Conservation (phyloP, 768 basidiomycete species). For the Collybia sordida region DNA sequence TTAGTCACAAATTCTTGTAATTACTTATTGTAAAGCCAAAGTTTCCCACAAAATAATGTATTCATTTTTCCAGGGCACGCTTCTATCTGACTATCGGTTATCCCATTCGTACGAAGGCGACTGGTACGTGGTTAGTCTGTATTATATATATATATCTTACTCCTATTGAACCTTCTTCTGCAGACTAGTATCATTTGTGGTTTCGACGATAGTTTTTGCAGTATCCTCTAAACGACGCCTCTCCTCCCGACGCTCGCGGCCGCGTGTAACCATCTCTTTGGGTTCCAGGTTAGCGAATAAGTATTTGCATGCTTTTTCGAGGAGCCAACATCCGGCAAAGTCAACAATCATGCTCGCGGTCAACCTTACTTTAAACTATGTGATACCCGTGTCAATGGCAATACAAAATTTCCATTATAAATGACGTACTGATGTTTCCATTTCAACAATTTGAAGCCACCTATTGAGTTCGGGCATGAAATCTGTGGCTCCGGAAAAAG, state of each 20-base stretch:
- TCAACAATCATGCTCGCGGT: constrained; percentile 84
- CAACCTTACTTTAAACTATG: constrained; percentile 87
- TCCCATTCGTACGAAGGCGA: no score
- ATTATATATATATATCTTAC: no score
- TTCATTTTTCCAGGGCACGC: no score
- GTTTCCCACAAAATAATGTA: no score
- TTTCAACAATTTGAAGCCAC: constrained; percentile 96
- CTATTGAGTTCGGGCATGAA: constrained; percentile 93
- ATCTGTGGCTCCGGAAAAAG: constrained; percentile 91
- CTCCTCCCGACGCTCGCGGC: constrained; percentile 78
- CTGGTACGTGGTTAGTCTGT: no score
- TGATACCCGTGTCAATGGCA: neutral
- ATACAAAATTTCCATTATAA: neutral
- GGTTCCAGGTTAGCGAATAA: constrained; percentile 89
- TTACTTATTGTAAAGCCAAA: no score
- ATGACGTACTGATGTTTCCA: constrained; percentile 67
- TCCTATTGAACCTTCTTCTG: constrained; percentile 22
- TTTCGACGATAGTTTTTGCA: neutral
- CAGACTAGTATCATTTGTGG: constrained; percentile 4
- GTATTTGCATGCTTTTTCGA: constrained; percentile 81
- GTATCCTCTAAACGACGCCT: constrained; percentile 40
- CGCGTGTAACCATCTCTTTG: constrained; percentile 79
- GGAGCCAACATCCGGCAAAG: constrained; percentile 83
- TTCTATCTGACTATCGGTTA: no score
- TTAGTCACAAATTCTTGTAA: no score